Percentiles rank a stretch among this genome's conserved stretches.
These are phyloP conservation scores for Micromonas commoda DNA, from an alignment of 139 green algal species.

Conservation along the genomic window DNA sequence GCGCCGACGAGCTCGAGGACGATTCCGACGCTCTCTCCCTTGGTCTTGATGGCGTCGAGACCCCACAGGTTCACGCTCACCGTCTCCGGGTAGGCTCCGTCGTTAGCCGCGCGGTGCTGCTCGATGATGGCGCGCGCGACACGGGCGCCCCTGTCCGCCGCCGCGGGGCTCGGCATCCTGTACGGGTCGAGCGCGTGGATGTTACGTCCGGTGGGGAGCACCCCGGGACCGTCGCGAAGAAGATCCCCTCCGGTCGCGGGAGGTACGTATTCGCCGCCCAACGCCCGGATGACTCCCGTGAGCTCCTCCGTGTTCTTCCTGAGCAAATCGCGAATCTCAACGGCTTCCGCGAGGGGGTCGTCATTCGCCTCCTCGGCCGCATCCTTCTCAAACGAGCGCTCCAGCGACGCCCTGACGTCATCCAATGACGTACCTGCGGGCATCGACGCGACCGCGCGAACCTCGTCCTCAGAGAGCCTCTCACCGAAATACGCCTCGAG, in stretches of 20 bases:
- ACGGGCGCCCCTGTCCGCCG: constrained; percentile 58
- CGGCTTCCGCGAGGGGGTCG: constrained; percentile 58
- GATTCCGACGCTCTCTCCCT: constrained; percentile 62
- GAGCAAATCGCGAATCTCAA: constrained; percentile 72
- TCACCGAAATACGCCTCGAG: constrained; percentile 33
- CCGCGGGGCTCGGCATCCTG: constrained; percentile 82
- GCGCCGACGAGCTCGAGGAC: constrained; percentile 79
- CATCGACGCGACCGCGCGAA: constrained; percentile 51
- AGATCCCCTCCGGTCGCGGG: constrained; percentile 87
- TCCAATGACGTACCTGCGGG: background rate
- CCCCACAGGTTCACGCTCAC: constrained; percentile 95
- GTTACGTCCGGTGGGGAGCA: constrained; percentile 94
- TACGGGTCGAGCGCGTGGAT: constrained; percentile 97
- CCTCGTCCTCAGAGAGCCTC: background rate
- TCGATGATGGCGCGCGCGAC: constrained; percentile 58
- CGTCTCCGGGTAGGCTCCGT: constrained; percentile 77
- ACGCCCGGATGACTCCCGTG: constrained; percentile 49
- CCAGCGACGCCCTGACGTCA: background rate
- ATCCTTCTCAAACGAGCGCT: background rate
- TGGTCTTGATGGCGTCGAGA: constrained; percentile 96
- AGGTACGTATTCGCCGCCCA: constrained; percentile 81
- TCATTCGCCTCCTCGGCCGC: constrained; percentile 24
- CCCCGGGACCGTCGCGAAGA: constrained; percentile 84
- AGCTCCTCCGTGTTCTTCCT: constrained; percentile 77
- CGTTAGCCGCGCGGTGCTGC: constrained; percentile 57